Evolutionary conservation across 352 stramenopile genomes (phyloP).

Genomic region (Pythium apleroticum): DNA sequence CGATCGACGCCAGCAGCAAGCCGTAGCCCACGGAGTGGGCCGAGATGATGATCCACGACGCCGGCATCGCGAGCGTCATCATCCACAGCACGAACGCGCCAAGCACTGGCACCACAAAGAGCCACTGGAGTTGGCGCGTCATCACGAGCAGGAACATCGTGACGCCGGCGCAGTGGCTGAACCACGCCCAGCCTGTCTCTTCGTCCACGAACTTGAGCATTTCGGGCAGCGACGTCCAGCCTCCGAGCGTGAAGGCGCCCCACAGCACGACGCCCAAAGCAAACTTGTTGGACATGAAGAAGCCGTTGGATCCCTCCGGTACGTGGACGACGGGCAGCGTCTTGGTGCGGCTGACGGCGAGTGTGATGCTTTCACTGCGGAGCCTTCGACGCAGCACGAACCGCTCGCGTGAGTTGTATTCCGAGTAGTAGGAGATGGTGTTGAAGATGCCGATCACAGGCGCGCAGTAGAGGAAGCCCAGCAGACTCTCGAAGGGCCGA

Average conservation of each 20-base stretch:
- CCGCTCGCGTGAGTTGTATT: constrained; percentile 80
- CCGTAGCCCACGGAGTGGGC: constrained; percentile 78
- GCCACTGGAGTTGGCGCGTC: constrained; percentile 65
- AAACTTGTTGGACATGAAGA: constrained; percentile 55
- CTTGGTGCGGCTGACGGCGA: constrained; percentile 68
- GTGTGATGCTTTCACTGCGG: constrained; percentile 73
- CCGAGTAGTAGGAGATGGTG: constrained; percentile 83
- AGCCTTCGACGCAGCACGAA: constrained; percentile 70
- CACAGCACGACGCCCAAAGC: constrained; percentile 65
- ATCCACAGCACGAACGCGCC: constrained; percentile 75
- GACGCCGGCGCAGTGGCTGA: constrained; percentile 78
- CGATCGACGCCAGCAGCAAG: constrained; percentile 64
- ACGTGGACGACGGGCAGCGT: constrained; percentile 21
- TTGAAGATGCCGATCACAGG: constrained; percentile 84
- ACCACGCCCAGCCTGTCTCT: constrained; percentile 84
- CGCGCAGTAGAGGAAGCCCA: constrained; percentile 69
- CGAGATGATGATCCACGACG: constrained; percentile 83
- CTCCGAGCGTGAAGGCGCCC: constrained; percentile 69
- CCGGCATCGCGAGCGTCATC: constrained; percentile 72
- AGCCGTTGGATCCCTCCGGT: constrained; percentile 30
- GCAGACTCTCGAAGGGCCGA: constrained; percentile 44
- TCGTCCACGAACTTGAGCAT: constrained; percentile 84
- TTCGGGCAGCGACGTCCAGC: constrained; percentile 77
- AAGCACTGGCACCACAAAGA: constrained; percentile 70
- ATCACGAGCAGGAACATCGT: constrained; percentile 79